Conservation (phyloP, 2,329 filamentous ascomycete genomes). For the Colletotrichum neosansevieriae region DNA sequence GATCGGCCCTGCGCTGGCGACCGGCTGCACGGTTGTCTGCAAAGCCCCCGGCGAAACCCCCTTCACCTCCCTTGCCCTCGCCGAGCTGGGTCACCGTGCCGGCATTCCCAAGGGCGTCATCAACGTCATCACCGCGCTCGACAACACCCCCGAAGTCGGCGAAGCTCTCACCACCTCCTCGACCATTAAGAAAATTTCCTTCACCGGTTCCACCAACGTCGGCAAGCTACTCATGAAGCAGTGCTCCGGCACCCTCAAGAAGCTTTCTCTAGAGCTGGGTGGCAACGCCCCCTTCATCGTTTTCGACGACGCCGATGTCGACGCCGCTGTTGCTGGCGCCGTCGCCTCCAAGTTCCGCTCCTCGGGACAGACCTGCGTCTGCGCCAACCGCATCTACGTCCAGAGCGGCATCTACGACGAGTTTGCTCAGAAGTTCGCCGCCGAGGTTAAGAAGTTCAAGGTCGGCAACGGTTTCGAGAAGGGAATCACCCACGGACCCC, state of each 20-base stretch:
- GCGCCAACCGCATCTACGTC: constrained; percentile 85
- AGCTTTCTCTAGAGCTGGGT: constrained; percentile 87
- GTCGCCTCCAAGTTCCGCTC: constrained; percentile 92
- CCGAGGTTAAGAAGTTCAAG: constrained; percentile 79
- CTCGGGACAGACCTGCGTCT: constrained; percentile 96
- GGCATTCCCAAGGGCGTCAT: constrained; percentile 92
- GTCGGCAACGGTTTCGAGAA: constrained; percentile 80
- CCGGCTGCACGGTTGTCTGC: constrained; percentile 93
- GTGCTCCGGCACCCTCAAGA: constrained; percentile 85
- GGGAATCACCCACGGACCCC: constrained; percentile 80
- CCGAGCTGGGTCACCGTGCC: constrained; percentile 86
- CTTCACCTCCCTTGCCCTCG: constrained; percentile 87
- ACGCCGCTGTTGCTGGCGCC: constrained; percentile 84
- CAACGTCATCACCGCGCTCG: constrained; percentile 84
- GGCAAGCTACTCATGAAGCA: constrained; percentile 90
- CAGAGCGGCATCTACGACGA: constrained; percentile 82
- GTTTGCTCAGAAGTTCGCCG: constrained; percentile 76
- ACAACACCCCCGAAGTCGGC: constrained; percentile 86
- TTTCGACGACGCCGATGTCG: constrained; percentile 93
- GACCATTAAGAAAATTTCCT: constrained; percentile 88
- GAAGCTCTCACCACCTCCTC: constrained; percentile 80
- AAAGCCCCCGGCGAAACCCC: constrained; percentile 95
- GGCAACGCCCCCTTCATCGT: constrained; percentile 98
- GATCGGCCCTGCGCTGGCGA: constrained; percentile 81
- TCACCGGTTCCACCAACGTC: constrained; percentile 83